phyloP scores from a whole-genome alignment of 495 filamentous ascomycete species.

The Podospora anserina region DNA sequence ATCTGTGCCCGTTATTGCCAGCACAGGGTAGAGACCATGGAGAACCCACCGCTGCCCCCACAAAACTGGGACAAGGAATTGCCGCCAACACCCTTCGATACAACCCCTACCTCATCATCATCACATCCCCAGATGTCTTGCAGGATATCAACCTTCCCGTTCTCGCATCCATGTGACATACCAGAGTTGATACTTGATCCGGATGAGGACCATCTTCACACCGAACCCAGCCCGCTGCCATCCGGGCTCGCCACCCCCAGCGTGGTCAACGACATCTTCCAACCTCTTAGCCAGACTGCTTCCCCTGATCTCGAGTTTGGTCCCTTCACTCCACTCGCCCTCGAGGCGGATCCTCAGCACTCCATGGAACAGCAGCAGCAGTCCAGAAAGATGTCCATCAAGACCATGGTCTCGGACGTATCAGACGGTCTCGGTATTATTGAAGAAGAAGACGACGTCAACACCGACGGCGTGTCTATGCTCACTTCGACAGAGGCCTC shows the following conservation, averaged over 20 bases:
- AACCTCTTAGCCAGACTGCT: slow-evolving; percentile 9
- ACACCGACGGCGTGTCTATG: slow-evolving; percentile 20
- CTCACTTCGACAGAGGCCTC: slow-evolving; percentile 17
- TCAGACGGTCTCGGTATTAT: slow-evolving; percentile 22
- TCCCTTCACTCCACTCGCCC: slow-evolving; percentile 1
- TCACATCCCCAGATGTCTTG: slow-evolving; percentile 18
- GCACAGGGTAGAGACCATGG: background rate
- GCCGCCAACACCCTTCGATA: slow-evolving; percentile 11
- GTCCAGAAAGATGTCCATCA: slow-evolving; percentile 10
- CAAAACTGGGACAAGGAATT: slow-evolving; percentile 6
- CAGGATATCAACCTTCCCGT: slow-evolving; percentile 20
- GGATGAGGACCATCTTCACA: slow-evolving; percentile 10
- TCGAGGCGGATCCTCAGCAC: background rate
- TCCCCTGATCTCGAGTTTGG: slow-evolving; percentile 18
- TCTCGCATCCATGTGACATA: slow-evolving; percentile 18
- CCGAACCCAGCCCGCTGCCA: slow-evolving; percentile 5
- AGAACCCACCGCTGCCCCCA: background rate
- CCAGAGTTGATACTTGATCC: slow-evolving; percentile 22
- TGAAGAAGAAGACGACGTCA: slow-evolving; percentile 16
- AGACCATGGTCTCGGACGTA: slow-evolving; percentile 1
- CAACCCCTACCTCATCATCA: slow-evolving; percentile 13
- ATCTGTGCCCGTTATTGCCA: background rate
- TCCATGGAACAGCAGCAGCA: background rate
- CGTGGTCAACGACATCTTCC: slow-evolving; percentile 18
- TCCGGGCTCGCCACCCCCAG: slow-evolving; percentile 16